Conservation (phyloP, 768 basidiomycete species). For the Termitomyces sp. region DNA sequence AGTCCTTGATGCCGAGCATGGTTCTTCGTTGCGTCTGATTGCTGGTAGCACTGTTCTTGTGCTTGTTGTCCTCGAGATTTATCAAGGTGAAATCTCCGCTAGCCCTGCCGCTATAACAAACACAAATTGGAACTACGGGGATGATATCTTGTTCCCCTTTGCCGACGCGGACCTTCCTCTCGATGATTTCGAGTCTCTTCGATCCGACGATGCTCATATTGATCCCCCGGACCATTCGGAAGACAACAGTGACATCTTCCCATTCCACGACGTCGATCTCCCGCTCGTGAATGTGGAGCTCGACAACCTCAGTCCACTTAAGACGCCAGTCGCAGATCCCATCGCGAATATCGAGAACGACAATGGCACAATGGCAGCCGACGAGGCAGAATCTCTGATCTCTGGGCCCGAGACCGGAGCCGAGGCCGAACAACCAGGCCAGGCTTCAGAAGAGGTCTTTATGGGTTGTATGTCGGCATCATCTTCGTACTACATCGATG, state of each 20-base stretch:
- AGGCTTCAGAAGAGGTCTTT: neutral
- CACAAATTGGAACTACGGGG: neutral
- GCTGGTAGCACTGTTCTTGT: neutral
- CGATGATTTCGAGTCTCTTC: neutral
- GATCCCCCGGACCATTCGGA: neutral
- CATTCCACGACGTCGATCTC: neutral
- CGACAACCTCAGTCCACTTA: neutral
- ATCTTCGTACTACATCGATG: neutral
- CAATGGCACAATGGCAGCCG: neutral
- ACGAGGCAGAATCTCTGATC: neutral
- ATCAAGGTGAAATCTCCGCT: neutral
- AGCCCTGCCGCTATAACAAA: neutral
- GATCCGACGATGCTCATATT: neutral
- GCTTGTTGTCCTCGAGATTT: neutral
- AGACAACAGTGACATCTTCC: neutral
- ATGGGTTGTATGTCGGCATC: neutral
- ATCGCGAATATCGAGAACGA: no score
- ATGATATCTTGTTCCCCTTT: slow-evolving; percentile 1
- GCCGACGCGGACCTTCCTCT: slow-evolving; percentile 1
- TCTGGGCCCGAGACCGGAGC: no score
- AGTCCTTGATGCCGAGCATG: neutral
- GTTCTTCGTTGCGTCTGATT: neutral
- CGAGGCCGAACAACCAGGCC: neutral
- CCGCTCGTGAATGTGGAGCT: neutral
- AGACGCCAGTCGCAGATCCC: neutral